Evolutionary conservation across 768 basidiomycete genomes (phyloP).

Genomic region (Kwoniella dendrophila): DNA sequence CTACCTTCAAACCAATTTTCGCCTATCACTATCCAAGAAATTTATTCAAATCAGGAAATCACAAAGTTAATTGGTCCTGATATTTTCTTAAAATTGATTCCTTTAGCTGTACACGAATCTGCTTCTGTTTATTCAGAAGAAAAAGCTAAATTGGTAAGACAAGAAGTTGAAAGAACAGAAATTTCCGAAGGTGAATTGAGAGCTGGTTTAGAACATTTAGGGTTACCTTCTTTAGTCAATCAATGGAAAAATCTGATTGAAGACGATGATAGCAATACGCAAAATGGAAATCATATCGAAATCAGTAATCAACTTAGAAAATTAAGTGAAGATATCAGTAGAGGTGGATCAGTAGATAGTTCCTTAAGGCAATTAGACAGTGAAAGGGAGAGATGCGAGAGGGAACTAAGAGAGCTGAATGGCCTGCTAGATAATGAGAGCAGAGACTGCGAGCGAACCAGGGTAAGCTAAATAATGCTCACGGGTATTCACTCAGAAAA

Average conservation of each 20-base stretch:
- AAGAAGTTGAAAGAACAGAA: slow-evolving; percentile 85
- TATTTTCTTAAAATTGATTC: slow-evolving; percentile 82
- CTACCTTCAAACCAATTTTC: slow-evolving; percentile 67
- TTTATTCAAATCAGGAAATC: slow-evolving; percentile 85
- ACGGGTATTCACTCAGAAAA: background rate
- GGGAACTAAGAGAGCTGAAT: slow-evolving; percentile 66
- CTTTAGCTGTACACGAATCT: slow-evolving; percentile 91
- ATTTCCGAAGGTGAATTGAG: slow-evolving; percentile 76
- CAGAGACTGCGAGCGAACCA: slow-evolving; percentile 81
- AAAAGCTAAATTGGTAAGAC: slow-evolving; percentile 90
- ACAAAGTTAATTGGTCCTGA: slow-evolving; percentile 93
- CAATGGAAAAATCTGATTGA: slow-evolving; percentile 38
- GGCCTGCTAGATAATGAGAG: slow-evolving; percentile 78
- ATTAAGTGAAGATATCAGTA: slow-evolving; percentile 61
- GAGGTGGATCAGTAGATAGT: slow-evolving; percentile 64
- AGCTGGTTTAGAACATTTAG: slow-evolving; percentile 77
- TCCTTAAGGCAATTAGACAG: slow-evolving; percentile 71
- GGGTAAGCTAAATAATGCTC: slow-evolving; percentile 55
- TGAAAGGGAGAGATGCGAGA: slow-evolving; percentile 62
- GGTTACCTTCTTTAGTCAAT: slow-evolving; percentile 67
- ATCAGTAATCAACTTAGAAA: slow-evolving; percentile 56
- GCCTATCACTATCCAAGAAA: slow-evolving; percentile 85
- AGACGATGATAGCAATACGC: slow-evolving; percentile 67
- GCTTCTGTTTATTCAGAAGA: slow-evolving; percentile 97
- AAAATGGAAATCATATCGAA: slow-evolving; percentile 64